Base-by-base conservation (phyloP, 2,329 filamentous ascomycete species). In the Malbranchea zuffiana region DNA sequence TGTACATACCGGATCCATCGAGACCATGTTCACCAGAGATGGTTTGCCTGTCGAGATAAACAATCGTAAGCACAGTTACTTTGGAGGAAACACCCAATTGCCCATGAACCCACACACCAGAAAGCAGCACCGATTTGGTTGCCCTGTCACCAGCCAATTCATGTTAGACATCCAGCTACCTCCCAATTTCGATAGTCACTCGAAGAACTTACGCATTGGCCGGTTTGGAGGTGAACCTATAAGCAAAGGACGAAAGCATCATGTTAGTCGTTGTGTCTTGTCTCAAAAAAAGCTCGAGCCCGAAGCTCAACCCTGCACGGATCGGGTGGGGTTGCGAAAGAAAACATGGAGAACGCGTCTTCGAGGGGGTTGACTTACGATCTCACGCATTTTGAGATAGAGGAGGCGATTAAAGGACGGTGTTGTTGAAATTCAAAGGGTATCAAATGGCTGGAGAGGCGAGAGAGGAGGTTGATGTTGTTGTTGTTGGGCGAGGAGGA, bases 41-140 rank as follows among this genome's bases (percentile, higher is more conserved):
- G 26, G 25, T 41, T 41, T 44, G 42, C 42, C 42, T 44, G 23
- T 12, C 36, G 15, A 40, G 4, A 11, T 11, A 20, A 34, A 11
- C 21, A 10, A 44, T 17, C 25, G 40, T 23, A 40, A 19, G 11
- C 19, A 25, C 26, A n/a, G n/a, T n/a, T n/a, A n/a, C n/a, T n/a
- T n/a, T n/a, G n/a, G n/a, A n/a, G n/a, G n/a, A n/a, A n/a, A n/a
- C n/a, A n/a, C n/a, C n/a, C n/a, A n/a, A n/a, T n/a, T n/a, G n/a
- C n/a, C n/a, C n/a, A n/a, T n/a, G n/a, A n/a, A n/a, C n/a, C n/a
- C n/a, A n/a, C n/a, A n/a, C n/a, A 84, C 81, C 90, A 98, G 78
- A 98, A 98, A 71, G 90, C 90, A 75, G 90, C 90, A 88, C 90
- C 90, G 57, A 96, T 94, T 84, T 98, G 90, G 82, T 98, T 98